Base-by-base conservation (phyloP, 2,329 filamentous ascomycete species). In the Didymella sp. region DNA sequence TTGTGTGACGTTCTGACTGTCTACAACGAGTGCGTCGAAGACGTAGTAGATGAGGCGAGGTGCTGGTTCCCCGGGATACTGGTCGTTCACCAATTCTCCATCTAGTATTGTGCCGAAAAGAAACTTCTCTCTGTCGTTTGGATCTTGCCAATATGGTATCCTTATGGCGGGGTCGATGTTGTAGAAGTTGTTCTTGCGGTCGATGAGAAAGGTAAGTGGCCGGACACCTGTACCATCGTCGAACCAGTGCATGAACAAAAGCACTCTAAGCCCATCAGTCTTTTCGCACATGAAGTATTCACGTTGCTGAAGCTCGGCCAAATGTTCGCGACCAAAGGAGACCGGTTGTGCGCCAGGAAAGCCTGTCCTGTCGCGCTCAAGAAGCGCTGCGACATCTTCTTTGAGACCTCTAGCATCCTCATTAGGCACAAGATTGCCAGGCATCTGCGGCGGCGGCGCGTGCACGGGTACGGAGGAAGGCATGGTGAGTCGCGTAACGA, bases 251-350 rank as follows among this genome's bases (percentile, higher is more conserved):
- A 95, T 87, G 81, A 96, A 98, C 63, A 99, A 85, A n/a, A 99
- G 85, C 76, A 96, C 97, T 62, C 95, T 88, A 62, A 98, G 91
- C 51, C 95, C 95, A 73, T 99, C 95, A 1, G 94, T 96, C 80
- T 99, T 99, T 78, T 99, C 95, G 81, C 94, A 97, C 63, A 99
- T 90, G 74, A 93, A 99, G 80, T 98, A 99, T 77, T 98, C 95
- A 72, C 90, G 83, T 56, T 84, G 83, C 60, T 89, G 87, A 31
- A 99, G 84, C 78, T 96, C 92, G n/a, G 87, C 80, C 9, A 98
- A 78, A 76, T 99, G 95, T 67, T 86, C 83, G 56, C 89, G 84
- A 51, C 90, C 84, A 74, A 99, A 99, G 71, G 91, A 96, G 63
- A 99, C 93, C 13, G 95, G 95, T 76, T 99, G 95, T 48, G 95